Conservation (phyloP, 2,329 filamentous ascomycete species). For the Aspergillus ochraceoroseus region DNA sequence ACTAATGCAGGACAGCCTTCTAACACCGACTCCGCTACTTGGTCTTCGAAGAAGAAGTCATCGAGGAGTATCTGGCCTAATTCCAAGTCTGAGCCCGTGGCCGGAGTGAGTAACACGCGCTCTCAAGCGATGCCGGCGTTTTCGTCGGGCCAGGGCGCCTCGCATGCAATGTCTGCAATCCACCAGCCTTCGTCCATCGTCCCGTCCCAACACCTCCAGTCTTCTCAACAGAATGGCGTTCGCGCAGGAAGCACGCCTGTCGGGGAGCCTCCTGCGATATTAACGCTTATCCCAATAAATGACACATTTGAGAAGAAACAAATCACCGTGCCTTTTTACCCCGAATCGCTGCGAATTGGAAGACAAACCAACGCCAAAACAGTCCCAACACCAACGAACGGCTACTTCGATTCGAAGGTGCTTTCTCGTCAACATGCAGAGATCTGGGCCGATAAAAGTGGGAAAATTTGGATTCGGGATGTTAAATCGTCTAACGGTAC, state of each 20-base stretch:
- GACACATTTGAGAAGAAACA: slow-evolving; percentile 96
- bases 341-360: slow-evolving; percentile 91
- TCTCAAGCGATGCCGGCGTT: slow-evolving; percentile 58
- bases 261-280: slow-evolving; percentile 64
- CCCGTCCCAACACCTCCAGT: slow-evolving; percentile 64
- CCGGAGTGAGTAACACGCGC: slow-evolving; percentile 57
- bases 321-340: slow-evolving; percentile 84
- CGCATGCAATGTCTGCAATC: slow-evolving; percentile 59
- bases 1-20: slow-evolving; percentile 37
- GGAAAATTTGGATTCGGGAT: slow-evolving; percentile 93
- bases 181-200: slow-evolving; percentile 59
- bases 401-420: slow-evolving; percentile 97
- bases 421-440: slow-evolving; percentile 94
- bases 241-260: slow-evolving; percentile 44
- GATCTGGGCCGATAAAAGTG: slow-evolving; percentile 78
- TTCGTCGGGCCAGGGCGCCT: slow-evolving; percentile 55
- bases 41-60: slow-evolving; percentile 46
- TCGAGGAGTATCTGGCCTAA: slow-evolving; percentile 58
- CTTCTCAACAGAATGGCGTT: slow-evolving; percentile 57
- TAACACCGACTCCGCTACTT: slow-evolving; percentile 37
- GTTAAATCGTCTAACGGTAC: slow-evolving; percentile 98
- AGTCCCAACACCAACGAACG: slow-evolving; percentile 81
- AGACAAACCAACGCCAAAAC: slow-evolving; percentile 97
- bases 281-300: slow-evolving; percentile 85
- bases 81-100: slow-evolving; percentile 61